These are phyloP conservation scores for Penicillium psychrofluorescens DNA, from an alignment of 495 filamentous ascomycete species.

Conservation along the genomic window DNA sequence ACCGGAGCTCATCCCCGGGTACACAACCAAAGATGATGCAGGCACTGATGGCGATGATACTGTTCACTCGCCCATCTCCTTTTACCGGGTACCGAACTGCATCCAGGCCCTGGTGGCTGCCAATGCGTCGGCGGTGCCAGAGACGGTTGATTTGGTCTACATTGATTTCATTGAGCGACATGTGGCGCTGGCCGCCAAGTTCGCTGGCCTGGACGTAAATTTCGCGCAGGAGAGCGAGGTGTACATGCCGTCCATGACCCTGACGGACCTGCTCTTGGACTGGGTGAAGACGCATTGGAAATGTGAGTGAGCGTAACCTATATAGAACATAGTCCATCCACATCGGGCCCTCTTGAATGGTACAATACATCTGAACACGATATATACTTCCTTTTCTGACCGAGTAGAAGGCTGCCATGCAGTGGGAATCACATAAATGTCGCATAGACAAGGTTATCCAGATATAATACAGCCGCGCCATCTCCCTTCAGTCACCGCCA, in stretches of 20 bases:
- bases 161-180: conserved; percentile 83
- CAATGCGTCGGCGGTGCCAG: conserved; percentile 34
- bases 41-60: conserved; percentile 90
- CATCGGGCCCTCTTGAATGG: background rate
- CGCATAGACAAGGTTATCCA: too few species aligned
- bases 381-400: too few species aligned
- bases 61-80: conserved; percentile 63
- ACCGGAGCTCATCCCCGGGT: conserved; percentile 58
- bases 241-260: conserved; percentile 58
- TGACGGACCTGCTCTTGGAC: conserved; percentile 65
- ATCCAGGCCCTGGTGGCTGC: conserved; percentile 63
- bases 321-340: background rate
- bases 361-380: too few species aligned
- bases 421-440: too few species aligned
- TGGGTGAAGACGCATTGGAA: conserved; percentile 82
- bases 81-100: conserved; percentile 75
- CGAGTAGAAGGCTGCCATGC: too few species aligned
- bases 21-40: conserved; percentile 81
- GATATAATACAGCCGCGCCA: background rate
- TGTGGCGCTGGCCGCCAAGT: conserved; percentile 64
- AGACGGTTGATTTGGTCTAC: conserved; percentile 79
- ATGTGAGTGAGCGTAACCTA: conserved; percentile 14
- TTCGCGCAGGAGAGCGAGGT: conserved; percentile 49
- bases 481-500: conserved; percentile 26
- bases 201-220: conserved; percentile 50